A percentile compares a stretch with the other conserved stretches of the same genome.
These are phyloP conservation scores for Nicotiana rustica DNA, from an alignment of 305 asterid genomes.

Conservation along the genomic window DNA sequence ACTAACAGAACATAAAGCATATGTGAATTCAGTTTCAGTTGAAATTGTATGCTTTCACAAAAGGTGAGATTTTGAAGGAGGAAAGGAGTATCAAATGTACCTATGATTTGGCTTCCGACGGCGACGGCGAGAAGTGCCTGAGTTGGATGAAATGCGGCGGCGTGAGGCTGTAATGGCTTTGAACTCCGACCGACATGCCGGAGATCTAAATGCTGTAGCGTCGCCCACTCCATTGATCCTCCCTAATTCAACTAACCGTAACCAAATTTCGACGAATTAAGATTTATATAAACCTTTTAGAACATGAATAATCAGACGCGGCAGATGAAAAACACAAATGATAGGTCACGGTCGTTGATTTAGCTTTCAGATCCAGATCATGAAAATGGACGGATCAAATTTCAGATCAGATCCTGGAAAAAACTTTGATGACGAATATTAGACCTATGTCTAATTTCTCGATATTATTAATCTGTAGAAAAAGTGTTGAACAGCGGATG, in stretches of 20 bases:
- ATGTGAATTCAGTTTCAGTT: neutral
- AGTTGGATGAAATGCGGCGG: conserved; percentile 91
- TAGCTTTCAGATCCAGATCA: conserved; percentile 35
- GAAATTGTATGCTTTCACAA: conserved; percentile 7
- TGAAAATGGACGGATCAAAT: conserved; percentile 29
- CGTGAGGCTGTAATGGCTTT: conserved; percentile 94
- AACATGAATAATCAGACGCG: neutral
- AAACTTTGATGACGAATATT: neutral
- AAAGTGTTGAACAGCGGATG: conserved; percentile 7
- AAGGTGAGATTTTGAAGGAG: neutral
- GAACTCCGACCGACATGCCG: conserved; percentile 97
- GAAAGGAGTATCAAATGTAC: conserved; percentile 44
- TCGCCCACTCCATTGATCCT: conserved; percentile 88
- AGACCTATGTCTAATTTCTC: neutral
- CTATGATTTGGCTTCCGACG: conserved; percentile 74
- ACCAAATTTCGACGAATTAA: conserved; percentile 4
- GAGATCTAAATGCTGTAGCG: conserved; percentile 98
- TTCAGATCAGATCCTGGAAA: conserved; percentile 2
- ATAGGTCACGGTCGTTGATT: neutral
- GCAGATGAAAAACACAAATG: conserved; percentile 9
- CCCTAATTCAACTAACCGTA: conserved; percentile 2
- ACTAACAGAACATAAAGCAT: conserved; percentile 31
- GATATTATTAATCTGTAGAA: neutral
- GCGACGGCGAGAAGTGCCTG: conserved; percentile 95
- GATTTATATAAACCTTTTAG: neutral